Conservation (phyloP, 371 early-diverging fungal species). For the Mortierella sp. region DNA sequence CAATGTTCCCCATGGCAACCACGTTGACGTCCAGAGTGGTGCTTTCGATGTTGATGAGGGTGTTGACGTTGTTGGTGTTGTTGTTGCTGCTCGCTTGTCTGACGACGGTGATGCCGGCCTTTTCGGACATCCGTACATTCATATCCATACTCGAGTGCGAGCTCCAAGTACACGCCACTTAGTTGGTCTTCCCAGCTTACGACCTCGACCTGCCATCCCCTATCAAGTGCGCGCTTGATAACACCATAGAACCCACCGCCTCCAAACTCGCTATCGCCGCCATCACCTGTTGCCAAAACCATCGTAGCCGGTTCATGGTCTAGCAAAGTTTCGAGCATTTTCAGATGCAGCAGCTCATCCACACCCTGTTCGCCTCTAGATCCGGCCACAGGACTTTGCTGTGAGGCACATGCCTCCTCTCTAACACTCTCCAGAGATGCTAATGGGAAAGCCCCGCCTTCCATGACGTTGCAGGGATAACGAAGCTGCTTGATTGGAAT, state of each 20-base stretch:
- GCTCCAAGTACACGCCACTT: slow-evolving; percentile 37
- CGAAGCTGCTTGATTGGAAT: slow-evolving; percentile 36
- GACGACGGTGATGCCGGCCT: background rate
- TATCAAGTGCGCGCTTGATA: slow-evolving; percentile 53
- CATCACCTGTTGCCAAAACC: slow-evolving; percentile 59
- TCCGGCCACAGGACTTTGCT: background rate
- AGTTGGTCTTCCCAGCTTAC: slow-evolving; percentile 61
- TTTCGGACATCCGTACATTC: background rate
- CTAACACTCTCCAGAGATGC: background rate
- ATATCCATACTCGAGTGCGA: slow-evolving; percentile 47
- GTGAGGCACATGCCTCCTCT: background rate
- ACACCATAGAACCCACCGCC: slow-evolving; percentile 57
- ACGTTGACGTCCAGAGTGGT: background rate
- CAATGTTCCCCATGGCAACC: background rate
- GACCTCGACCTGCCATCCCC: slow-evolving; percentile 60
- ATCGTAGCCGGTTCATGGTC: slow-evolving; percentile 58
- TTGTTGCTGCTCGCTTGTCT: background rate
- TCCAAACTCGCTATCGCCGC: slow-evolving; percentile 59
- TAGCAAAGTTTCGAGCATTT: slow-evolving; percentile 58
- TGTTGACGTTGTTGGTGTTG: slow-evolving; percentile 8
- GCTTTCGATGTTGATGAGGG: background rate
- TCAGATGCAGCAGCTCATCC: slow-evolving; percentile 60
- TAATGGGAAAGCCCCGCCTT: background rate
- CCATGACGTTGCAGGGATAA: slow-evolving; percentile 7
- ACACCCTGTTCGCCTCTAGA: slow-evolving; percentile 57